Percentiles rank a stretch among this genome's conserved stretches.
Evolutionary conservation across 2,329 filamentous ascomycete species (phyloP).

Genomic region (Sporothrix euskadiensis): DNA sequence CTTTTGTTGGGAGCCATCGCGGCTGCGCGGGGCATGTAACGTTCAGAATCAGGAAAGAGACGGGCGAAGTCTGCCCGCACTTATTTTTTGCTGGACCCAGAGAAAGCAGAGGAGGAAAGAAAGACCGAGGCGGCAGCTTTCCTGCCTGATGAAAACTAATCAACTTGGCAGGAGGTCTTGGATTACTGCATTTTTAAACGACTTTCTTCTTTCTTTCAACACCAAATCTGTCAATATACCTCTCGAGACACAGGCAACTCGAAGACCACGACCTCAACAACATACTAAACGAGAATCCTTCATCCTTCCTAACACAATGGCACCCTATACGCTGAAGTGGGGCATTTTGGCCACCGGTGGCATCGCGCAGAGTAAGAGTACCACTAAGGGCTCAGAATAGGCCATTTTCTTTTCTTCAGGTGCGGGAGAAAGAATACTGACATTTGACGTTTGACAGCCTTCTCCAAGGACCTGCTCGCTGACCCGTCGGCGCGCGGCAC

Average conservation of each 20-base stretch:
- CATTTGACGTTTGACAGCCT: slow-evolving; percentile 46
- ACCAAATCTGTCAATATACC: background rate
- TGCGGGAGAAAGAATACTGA: background rate
- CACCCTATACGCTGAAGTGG: slow-evolving; percentile 55
- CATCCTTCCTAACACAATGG: slow-evolving; percentile 30
- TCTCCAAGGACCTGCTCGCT: slow-evolving; percentile 75
- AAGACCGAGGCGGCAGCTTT: background rate
- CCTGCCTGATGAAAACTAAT: background rate
- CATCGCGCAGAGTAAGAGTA: slow-evolving; percentile 58
- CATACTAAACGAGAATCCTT: slow-evolving; percentile 17
- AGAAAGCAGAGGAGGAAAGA: background rate
- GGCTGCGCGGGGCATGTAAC: slow-evolving; percentile 16
- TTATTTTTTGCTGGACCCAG: background rate
- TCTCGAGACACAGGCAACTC: background rate
- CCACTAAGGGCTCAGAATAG: background rate
- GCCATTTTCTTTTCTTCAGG: background rate
- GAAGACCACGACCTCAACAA: background rate
- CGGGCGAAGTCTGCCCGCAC: slow-evolving; percentile 2
- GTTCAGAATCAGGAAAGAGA: slow-evolving; percentile 1
- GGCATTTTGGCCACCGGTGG: slow-evolving; percentile 62
- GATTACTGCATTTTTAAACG: background rate
- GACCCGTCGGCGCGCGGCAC: slow-evolving; percentile 70
- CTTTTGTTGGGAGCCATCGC: slow-evolving; percentile 3
- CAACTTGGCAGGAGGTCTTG: background rate
- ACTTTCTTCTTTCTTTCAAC: background rate